Evolutionary conservation across 1,284 basidiomycete species (phyloP), one percentile per base, ranked within the genome.

Genomic region (Moesziomyces sp.): DNA sequence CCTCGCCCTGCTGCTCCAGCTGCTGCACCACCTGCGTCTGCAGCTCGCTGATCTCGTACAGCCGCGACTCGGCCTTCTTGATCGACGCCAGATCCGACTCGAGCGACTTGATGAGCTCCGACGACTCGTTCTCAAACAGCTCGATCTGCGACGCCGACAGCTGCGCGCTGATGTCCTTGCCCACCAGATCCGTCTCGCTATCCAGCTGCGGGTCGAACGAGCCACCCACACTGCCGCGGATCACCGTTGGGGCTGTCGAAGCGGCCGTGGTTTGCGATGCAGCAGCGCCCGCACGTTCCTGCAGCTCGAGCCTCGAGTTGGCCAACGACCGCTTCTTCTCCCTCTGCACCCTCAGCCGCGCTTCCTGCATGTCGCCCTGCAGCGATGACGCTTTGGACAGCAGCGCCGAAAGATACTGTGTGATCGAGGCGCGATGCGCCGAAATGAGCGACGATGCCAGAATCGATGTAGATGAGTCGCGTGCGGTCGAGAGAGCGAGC

Each of bases 51-150:
- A 97, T 97, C 82, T 95, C 94, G 86, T 93, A 88, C 65, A 96
- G 85, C 46, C 92, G 89, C 48, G 91, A 89, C 83, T 96, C 94
- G 21, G 94, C 94, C 83, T 91, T 90, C 83, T 94, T 91, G 52
- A 96, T 91, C 6, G 92, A 90, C 74, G 90, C 91, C 24, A 96
- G 86, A 16, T 91, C 92, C 76, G 92, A 89, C 82, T 94, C 91
- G 28, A 93, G 91, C 46, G 88, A 88, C 74, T 90, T 90, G 57
- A 96, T 85, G 57, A 96, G 90, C 68, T 89, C 89, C 34, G 92
- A 92, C 74, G 95, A 94, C 84, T 96, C 93, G 21, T 89, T 87
- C 85, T 96, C 94, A 78, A 96, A 96, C 84, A 93, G 92, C 77
- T 92, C 89, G 56, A 95, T 93, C 83, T 96, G 93, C 13, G 91